These are phyloP conservation scores for Tephrocybe sp. DNA, from an alignment of 768 basidiomycete species.

Conservation along the genomic window DNA sequence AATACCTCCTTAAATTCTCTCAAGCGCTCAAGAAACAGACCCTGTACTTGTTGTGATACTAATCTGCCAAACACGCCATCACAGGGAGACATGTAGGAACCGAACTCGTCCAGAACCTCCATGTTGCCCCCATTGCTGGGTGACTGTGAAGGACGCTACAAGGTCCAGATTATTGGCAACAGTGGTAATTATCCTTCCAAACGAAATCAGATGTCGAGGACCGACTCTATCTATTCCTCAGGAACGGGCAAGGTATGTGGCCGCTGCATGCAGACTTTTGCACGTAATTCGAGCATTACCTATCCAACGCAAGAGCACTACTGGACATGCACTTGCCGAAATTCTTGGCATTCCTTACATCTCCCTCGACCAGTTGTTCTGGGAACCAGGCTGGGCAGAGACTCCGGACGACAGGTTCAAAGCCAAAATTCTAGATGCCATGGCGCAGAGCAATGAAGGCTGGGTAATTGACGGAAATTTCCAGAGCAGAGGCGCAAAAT, in stretches of 20 bases:
- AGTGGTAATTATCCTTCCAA: constrained; percentile 16
- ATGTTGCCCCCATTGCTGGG: constrained; percentile 36
- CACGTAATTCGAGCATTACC: neutral
- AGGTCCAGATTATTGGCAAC: constrained; percentile 51
- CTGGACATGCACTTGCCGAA: constrained; percentile 40
- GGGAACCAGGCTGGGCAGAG: constrained; percentile 49
- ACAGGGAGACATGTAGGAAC: neutral
- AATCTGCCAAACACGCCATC: too few relatives aligned
- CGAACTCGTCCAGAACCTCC: neutral
- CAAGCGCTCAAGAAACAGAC: too few relatives aligned
- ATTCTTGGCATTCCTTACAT: constrained; percentile 47
- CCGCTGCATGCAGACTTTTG: neutral
- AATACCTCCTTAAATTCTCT: too few relatives aligned
- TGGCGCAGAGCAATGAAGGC: constrained; percentile 33
- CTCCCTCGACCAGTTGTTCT: constrained; percentile 45
- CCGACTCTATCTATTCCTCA: constrained; percentile 9
- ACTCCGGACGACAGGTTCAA: constrained; percentile 29
- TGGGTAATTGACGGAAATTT: constrained; percentile 61
- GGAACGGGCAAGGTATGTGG: constrained; percentile 31
- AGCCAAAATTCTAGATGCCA: constrained; percentile 24
- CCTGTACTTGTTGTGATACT: too few relatives aligned
- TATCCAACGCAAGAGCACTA: constrained; percentile 39
- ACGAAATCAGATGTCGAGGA: neutral
- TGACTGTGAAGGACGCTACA: constrained; percentile 45
- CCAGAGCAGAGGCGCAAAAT: constrained; percentile 21